Evolutionary conservation across 2,329 filamentous ascomycete genomes (phyloP).

Genomic region (Fusarium robinianum): DNA sequence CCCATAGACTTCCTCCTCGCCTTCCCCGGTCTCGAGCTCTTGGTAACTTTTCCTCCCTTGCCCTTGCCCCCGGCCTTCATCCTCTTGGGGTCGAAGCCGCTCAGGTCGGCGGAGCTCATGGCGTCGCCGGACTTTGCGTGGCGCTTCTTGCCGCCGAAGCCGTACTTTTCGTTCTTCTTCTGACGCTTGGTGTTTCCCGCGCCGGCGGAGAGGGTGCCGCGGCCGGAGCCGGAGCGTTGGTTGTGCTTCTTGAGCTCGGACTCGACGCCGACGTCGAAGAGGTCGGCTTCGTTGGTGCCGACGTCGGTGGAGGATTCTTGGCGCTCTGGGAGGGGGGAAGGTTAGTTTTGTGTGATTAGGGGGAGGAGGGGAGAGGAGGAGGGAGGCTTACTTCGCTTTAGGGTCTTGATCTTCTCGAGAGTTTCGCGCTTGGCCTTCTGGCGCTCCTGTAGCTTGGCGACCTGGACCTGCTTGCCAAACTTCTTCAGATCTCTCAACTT

Average conservation of each 20-base stretch:
- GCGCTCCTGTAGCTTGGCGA: conserved; percentile 93
- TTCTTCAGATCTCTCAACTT: conserved; percentile 96
- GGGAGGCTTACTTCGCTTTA: conserved; percentile 85
- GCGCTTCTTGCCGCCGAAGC: conserved; percentile 95
- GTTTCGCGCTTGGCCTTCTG: conserved; percentile 91
- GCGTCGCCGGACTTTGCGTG: conserved; percentile 91
- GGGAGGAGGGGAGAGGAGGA: conserved; percentile 24
- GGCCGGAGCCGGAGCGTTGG: conserved; percentile 46
- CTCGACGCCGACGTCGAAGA: conserved; percentile 91
- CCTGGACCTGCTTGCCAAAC: conserved; percentile 97
- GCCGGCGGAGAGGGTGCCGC: conserved; percentile 36
- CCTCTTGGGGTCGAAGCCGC: conserved; percentile 76
- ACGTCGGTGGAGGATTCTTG: conserved; percentile 67
- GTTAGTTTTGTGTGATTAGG: conserved; percentile 18
- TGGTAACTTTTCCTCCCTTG: conserved; percentile 46
- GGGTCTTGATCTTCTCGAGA: conserved; percentile 88
- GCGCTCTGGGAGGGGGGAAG: conserved; percentile 67
- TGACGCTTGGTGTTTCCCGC: conserved; percentile 71
- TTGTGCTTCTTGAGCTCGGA: conserved; percentile 55
- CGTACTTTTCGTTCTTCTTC: conserved; percentile 94
- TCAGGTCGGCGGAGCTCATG: conserved; percentile 77
- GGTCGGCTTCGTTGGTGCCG: conserved; percentile 76
- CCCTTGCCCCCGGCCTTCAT: conserved; percentile 69
- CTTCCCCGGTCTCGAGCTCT: conserved; percentile 55
- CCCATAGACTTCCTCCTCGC: conserved; percentile 52